Conservation (phyloP, 2,329 filamentous ascomycete species). For the Penicillium sp. region DNA sequence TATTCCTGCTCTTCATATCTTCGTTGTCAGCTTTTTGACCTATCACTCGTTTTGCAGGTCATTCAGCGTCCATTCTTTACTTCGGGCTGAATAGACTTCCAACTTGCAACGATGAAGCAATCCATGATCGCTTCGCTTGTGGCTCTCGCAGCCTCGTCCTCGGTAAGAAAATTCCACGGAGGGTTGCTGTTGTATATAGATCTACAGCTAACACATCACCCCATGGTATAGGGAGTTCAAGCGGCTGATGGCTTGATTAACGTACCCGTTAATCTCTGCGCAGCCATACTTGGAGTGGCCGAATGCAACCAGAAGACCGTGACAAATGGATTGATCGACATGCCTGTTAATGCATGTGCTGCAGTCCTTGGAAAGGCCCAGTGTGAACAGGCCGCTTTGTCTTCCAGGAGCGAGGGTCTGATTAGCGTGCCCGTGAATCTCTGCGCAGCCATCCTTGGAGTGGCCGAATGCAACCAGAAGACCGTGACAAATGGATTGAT, state of each 20-base stretch:
- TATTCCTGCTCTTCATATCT: neutral
- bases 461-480: constrained; percentile 16
- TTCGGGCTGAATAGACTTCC: constrained; percentile 1
- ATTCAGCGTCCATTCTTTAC: constrained; percentile 22
- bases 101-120: constrained; percentile 3
- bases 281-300: constrained; percentile 5
- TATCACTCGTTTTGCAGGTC: constrained; percentile 21
- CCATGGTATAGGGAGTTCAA: neutral
- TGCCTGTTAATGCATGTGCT: constrained; percentile 20
- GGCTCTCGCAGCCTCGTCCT: neutral
- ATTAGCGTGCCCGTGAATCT: constrained; percentile 23
- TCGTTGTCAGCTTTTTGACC: constrained; percentile 12
- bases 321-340: constrained; percentile 15
- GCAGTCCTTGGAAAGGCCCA: constrained; percentile 20
- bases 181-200: neutral
- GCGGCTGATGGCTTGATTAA: constrained; percentile 14
- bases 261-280: constrained; percentile 22
- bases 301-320: constrained; percentile 17
- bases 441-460: constrained; percentile 13
- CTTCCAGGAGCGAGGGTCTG: constrained; percentile 6
- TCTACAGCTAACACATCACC: neutral
- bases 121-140: neutral
- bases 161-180: neutral
- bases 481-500: constrained; percentile 13
- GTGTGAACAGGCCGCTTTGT: constrained; percentile 17